These are phyloP conservation scores for Cytospora paraplurivora DNA, from an alignment of 2,329 filamentous ascomycete species.

Conservation along the genomic window DNA sequence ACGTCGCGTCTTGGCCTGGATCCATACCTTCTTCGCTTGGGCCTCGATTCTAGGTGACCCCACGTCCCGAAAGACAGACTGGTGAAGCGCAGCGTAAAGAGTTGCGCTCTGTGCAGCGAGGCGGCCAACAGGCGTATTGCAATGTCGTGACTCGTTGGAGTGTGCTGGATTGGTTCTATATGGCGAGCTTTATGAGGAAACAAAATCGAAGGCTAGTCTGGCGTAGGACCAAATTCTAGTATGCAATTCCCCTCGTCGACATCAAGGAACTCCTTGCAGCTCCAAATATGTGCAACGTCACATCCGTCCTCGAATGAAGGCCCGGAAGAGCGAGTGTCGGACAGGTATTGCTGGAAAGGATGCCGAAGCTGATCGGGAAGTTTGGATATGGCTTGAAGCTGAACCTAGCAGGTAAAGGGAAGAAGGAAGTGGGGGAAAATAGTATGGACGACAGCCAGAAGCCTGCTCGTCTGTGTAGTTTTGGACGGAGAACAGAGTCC, in stretches of 20 bases:
- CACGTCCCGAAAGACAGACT: constrained; percentile 14
- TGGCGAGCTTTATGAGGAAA: background rate
- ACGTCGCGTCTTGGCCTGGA: constrained; percentile 1
- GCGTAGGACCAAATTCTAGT: background rate
- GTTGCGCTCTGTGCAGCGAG: background rate
- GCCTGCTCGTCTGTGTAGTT: background rate
- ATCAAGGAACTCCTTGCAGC: background rate
- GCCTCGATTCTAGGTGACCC: constrained; percentile 17
- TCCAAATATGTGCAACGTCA: background rate
- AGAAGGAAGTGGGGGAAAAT: background rate
- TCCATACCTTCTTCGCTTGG: constrained; percentile 17
- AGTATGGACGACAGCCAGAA: constrained; percentile 1
- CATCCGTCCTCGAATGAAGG: background rate
- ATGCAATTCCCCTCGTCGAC: background rate
- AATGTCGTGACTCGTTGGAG: constrained; percentile 4
- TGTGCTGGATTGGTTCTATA: background rate
- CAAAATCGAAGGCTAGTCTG: background rate
- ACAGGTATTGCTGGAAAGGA: background rate
- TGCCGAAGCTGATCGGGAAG: background rate
- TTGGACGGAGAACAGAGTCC: background rate
- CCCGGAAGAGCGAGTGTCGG: background rate
- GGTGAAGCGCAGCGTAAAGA: background rate
- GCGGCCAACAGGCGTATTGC: background rate
- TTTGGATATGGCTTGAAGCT: background rate
- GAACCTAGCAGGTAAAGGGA: background rate